Evolutionary conservation across 176 grass and related monocot genomes (phyloP), one percentile per base, ranked within the genome.

Genomic region (Cymbopogon citratus): DNA sequence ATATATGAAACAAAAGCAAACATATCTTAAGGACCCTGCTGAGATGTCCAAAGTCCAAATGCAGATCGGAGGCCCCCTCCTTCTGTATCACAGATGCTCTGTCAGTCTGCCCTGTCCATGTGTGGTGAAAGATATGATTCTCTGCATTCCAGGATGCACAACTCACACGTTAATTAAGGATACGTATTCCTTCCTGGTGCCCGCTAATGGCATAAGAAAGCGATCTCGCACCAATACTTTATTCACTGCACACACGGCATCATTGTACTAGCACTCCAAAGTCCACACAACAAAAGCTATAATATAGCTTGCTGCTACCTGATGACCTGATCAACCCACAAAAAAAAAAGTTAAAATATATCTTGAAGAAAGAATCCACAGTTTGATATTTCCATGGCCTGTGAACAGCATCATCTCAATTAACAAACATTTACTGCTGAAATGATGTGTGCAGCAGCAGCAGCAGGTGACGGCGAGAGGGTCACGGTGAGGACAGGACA

Each of bases 111-210:
- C 60, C 72, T 85, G 56, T 72, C 66, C 75, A 79, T 72, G 75
- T 79, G 75, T 77, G 31, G 14, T 11, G 39, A 34, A 35, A 12
- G 26, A 85, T 79, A 71, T n/a, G 46, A 78, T 85, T 85, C 75
- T 66, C 66, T 51, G 5, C 65, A 28, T 73, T 28, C 43, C 63
- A 33, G 12, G 8, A 57, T 1, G 4, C 4, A 15, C 49, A 85
- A 9, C 23, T 14, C 54, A 51, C 54, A 41, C 54, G 54, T 24
- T 11, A 59, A 24, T 54, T 72, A 79, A 73, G 41, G 43, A 79
- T 79, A 79, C 29, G 40, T 52, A 73, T 64, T 85, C 66, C 1
- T 36, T 67, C 65, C 23, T 38, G 5, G 16, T 49, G 83, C 65
- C 74, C 12, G 41, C 44, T 46, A n/a, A 9, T 21, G 19, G 63